Base-by-base conservation (phyloP, 2,329 filamentous ascomycete genomes). In the Aspergillus fructus region DNA sequence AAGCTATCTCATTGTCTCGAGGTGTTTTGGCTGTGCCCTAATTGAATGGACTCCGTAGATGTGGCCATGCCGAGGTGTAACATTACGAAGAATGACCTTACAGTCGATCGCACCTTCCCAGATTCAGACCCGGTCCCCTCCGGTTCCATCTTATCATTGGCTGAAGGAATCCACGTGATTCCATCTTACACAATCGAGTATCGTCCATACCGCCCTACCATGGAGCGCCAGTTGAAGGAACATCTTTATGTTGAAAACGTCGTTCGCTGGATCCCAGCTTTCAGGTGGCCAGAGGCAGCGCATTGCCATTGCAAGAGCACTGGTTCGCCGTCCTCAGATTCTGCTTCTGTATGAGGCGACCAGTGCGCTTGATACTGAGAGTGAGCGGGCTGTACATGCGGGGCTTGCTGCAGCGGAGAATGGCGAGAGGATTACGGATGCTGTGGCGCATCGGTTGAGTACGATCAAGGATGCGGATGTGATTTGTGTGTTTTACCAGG, bases 221-320 rank as follows among this genome's bases (percentile, higher is more conserved):
- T 21, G 19, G 19, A 21, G 17, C 17, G 19, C 19, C 19, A 21
- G 19, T 21, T 21, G 19, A 21, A 21, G 19, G 19, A 21, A 21
- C 19, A 21, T 21, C 19, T 21, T 21, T 21, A 21, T 21, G 23
- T 24, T 19, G 17, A 19, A 19, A 19, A 19, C 17, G 17, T 19
- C 17, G n/a, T n/a, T n/a, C n/a, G n/a, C n/a, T n/a, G n/a, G 93
- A 41, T 83, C 85, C 9, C 84, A 97, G 70, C 78, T 96, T 11
- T 93, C 89, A 2, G 93, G 94, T 54, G 94, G 93, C 0, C 94
- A 97, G 75, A 96, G 96, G 71, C 93, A 97, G 75, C 89, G 94
- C 58, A 88, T 97, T 34, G 93, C 92, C 49, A 97, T 97, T 69
- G 93, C 94, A 2, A 87, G 93, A 4, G 93, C 93, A 0, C 79